Evolutionary conservation across 75 land plant genomes (phyloP), one percentile per base, ranked within the genome.

Genomic region (Picea sitchensis): DNA sequence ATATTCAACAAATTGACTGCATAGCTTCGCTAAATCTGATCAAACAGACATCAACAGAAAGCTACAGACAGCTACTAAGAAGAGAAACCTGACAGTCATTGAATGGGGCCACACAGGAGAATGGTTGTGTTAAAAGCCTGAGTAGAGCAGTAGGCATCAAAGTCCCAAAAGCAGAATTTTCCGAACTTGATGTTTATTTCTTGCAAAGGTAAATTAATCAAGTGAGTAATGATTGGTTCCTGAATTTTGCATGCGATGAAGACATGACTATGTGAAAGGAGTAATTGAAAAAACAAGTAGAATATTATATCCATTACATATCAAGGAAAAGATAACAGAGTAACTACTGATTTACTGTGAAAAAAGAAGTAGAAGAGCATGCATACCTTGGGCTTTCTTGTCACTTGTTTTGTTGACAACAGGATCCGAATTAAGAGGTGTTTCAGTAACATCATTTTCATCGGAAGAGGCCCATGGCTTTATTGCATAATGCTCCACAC

Each of bases 321-420:
- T 41, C 21, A 69, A 20, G 8, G 38, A 8, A 41, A 18, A 36
- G 12, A 34, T 15, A 34, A 36, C 18, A n/a, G 72, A 36, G 17
- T 68, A 69, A 69, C 18, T 69, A 69, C 73, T 38, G 47, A 41
- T 17, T 5, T 41, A 7, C 9, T 6, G 18, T 13, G 31, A 65
- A 32, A 65, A 69, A 65, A 2, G 3, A 69, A 20, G 47, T 38
- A 41, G 51, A 69, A 69, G 8, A 69, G 47, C n/a, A 69, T 69
- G 20, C 47, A 69, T 69, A 69, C 73, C 73, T 69, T 69, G 8
- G 73, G 7, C 21, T 69, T 69, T 69, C 73, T 69, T 69, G 47
- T 69, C 47, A 17, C 73, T 38, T 69, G 44, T 38, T 69, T 69
- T 41, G 7, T 69, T 38, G 51, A 38, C n/a, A 36, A 36, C 73